Conservation (phyloP, 2,329 filamentous ascomycete species). For the Pseudogymnoascus sp. region DNA sequence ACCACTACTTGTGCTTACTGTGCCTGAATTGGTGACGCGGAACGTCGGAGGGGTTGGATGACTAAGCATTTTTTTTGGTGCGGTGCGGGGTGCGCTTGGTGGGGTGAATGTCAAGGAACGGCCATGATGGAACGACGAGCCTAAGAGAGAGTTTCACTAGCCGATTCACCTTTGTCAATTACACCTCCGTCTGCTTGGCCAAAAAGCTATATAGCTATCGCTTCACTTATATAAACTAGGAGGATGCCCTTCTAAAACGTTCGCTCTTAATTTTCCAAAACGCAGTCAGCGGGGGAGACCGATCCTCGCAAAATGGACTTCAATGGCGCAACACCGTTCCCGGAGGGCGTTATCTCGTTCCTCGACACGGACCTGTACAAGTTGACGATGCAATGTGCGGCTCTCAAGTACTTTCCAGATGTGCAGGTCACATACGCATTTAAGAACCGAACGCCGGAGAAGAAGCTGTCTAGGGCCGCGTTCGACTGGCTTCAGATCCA, state of each 20-base stretch:
- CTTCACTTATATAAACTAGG: background rate
- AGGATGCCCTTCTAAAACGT: background rate
- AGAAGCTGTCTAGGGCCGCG: constrained; percentile 77
- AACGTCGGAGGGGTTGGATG: background rate
- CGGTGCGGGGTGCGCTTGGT: background rate
- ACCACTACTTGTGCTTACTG: background rate
- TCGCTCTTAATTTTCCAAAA: background rate
- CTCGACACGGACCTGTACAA: constrained; percentile 80
- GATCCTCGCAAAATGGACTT: constrained; percentile 47
- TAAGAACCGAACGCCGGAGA: constrained; percentile 90
- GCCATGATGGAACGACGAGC: background rate
- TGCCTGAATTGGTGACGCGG: background rate
- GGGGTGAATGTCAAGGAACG: background rate
- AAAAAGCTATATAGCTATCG: background rate
- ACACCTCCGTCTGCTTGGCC: background rate
- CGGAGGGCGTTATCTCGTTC: constrained; percentile 74
- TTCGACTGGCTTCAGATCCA: constrained; percentile 82
- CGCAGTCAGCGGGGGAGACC: background rate
- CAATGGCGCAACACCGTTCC: constrained; percentile 58
- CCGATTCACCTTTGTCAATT: background rate
- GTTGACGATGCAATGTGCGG: constrained; percentile 96
- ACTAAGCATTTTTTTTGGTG: background rate
- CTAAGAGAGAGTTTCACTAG: constrained; percentile 1
- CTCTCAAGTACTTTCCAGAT: constrained; percentile 84
- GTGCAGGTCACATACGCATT: constrained; percentile 82